A percentile compares a stretch with the other conserved stretches of the same genome.
Evolutionary conservation across 1,284 basidiomycete species (phyloP).

Genomic region (Chiua sp.): DNA sequence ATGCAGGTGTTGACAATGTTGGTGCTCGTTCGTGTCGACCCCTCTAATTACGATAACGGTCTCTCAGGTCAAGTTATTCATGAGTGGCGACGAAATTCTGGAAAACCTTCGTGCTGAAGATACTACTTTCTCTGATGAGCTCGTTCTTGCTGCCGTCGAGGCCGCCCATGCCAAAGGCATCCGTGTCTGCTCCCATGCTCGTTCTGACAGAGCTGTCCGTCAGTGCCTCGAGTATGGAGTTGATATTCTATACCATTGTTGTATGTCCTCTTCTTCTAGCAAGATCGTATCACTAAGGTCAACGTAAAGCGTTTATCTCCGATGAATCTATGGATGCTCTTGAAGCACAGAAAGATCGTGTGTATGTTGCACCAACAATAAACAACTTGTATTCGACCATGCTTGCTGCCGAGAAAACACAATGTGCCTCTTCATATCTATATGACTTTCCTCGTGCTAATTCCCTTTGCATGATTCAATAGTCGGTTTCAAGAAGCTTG

Average conservation of each 20-base stretch:
- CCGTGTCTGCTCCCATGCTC: constrained; percentile 40
- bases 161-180: constrained; percentile 36
- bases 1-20: constrained; percentile 28
- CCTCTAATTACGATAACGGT: neutral
- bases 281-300: neutral
- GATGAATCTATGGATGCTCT: constrained; percentile 38
- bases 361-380: constrained; percentile 37
- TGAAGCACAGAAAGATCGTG: constrained; percentile 37
- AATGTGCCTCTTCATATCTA: constrained; percentile 19
- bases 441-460: no score
- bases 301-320: constrained; percentile 36
- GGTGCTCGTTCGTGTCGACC: neutral
- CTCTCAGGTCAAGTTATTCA: constrained; percentile 33
- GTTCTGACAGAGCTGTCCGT: constrained; percentile 34
- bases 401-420: constrained; percentile 28
- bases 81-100: constrained; percentile 43
- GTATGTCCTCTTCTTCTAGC: constrained; percentile 14
- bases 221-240: constrained; percentile 40
- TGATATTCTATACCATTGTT: constrained; percentile 36
- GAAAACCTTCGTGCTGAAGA: constrained; percentile 39
- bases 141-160: constrained; percentile 36
- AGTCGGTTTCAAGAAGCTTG: constrained; percentile 29
- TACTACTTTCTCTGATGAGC: constrained; percentile 38
- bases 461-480: neutral
- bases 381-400: constrained; percentile 38